phyloP scores from a whole-genome alignment of 1,139 yeast genomes.

The Geotrichum citri-aurantii region DNA sequence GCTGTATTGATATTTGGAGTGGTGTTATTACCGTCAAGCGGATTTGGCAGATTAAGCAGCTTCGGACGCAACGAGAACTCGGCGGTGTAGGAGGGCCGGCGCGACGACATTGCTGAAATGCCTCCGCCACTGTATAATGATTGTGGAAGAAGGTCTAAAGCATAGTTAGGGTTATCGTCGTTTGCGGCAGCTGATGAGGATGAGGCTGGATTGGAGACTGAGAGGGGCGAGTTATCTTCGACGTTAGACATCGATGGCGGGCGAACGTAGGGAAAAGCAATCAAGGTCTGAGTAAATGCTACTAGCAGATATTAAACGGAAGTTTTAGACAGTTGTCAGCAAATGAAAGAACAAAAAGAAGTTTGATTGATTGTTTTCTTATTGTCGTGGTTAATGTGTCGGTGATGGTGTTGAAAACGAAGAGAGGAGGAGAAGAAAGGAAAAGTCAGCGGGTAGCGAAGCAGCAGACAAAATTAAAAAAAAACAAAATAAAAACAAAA shows the following conservation, averaged over 20 bases:
- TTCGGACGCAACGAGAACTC: slow-evolving; percentile 32
- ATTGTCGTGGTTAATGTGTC: neutral
- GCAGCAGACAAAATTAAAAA: neutral
- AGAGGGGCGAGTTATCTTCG: neutral
- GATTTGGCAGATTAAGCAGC: slow-evolving; percentile 17
- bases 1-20: neutral
- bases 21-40: neutral
- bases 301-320: neutral
- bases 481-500: neutral
- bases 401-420: neutral
- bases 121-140: slow-evolving; percentile 21
- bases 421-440: neutral
- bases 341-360: neutral
- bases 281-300: neutral
- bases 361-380: neutral
- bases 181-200: neutral
- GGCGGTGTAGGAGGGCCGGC: slow-evolving; percentile 35
- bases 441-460: neutral
- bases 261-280: neutral
- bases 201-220: neutral
- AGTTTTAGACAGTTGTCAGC: neutral
- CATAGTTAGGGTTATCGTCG: slow-evolving; percentile 2
- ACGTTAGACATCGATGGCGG: neutral
- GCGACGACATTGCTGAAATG: slow-evolving; percentile 28
- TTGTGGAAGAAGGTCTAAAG: slow-evolving; percentile 19